Base-by-base conservation (phyloP, 2,329 filamentous ascomycete genomes). In the Penicillium sp. region DNA sequence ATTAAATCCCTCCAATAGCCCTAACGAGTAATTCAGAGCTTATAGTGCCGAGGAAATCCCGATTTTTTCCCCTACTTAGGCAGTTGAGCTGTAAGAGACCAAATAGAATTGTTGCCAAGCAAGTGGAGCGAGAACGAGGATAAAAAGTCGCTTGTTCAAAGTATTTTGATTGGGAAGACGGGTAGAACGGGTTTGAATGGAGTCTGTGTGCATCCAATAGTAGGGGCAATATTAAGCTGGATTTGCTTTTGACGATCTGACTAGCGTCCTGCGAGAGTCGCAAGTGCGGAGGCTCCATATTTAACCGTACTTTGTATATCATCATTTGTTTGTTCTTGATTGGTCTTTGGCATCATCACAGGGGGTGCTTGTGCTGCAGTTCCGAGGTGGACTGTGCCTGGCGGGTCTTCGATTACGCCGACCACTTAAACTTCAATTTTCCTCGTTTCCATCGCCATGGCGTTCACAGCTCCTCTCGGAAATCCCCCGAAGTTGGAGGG, bases 361-460 rank as follows among this genome's bases (percentile, higher is more conserved):
- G 45, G 39, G 7, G 30, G 14, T 47, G 27, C 18, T 30, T 10
- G 42, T 16, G 43, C 35, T 35, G 47, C 29, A 34, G 9, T 39
- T 40, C 27, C 13, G n/a, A 26, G 13, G 29, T 30, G 29, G 32
- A 34, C 36, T 38, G 36, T 50, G 39, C 47, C 39, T 50, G 39
- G 29, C 36, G 35, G 41, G 19, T 29, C 3, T 27, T 47, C 39
- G 14, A n/a, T 19, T 16, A 16, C 26, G 18, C n/a, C 41, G 26
- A 30, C 26, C 47, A 27, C 2, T 42, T 34, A 38, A 18, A 44
- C 40, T 19, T 34, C 32, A 30, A 9, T 16, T 27, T 30, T 32
- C 48, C 50, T 47, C 50, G 50, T 53, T 36, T 40, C 50, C 34
- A 29, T 13, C 14, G 8, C 18, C 19, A 44, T 51, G 40, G 48